Conservation (phyloP, 352 stramenopile species). For the Pythium oligandrum region DNA sequence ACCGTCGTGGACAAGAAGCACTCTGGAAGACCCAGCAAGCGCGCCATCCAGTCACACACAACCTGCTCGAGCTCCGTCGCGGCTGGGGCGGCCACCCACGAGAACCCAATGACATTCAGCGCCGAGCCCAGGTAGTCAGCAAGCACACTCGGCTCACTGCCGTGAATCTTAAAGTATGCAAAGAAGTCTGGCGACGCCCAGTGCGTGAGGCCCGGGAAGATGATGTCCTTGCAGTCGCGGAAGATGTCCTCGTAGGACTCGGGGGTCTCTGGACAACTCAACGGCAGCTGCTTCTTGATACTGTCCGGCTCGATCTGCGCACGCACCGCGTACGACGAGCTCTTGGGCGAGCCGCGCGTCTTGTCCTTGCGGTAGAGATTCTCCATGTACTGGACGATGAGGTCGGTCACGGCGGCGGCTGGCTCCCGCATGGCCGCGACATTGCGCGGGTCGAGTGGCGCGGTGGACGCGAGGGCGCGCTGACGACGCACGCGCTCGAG, state of each 20-base stretch:
- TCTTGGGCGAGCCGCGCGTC: not conserved
- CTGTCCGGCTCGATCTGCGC: constrained; percentile 38
- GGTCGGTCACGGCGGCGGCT: constrained; percentile 38
- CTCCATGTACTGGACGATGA: constrained; percentile 60
- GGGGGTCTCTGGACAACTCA: constrained; percentile 36
- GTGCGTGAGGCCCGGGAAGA: constrained; percentile 64
- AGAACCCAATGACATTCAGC: constrained; percentile 58
- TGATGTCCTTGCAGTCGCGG: constrained; percentile 46
- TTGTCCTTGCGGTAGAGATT: constrained; percentile 37
- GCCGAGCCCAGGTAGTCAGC: constrained; percentile 51
- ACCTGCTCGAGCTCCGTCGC: constrained; percentile 68
- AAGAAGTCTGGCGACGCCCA: constrained; percentile 68
- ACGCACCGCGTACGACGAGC: constrained; percentile 31
- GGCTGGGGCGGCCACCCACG: constrained; percentile 51
- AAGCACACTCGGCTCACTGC: constrained; percentile 44
- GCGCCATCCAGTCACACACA: constrained; percentile 64
- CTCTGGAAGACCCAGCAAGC: constrained; percentile 46
- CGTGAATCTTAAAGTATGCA: constrained; percentile 56
- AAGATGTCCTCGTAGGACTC: constrained; percentile 64
- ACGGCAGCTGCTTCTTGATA: constrained; percentile 33
- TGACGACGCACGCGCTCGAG: constrained; percentile 29
- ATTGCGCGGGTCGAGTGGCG: constrained; percentile 32
- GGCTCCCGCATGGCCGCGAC: constrained; percentile 34
- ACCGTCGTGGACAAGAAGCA: constrained; percentile 46
- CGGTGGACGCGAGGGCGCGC: constrained; percentile 29